phyloP scores from a whole-genome alignment of 2,329 filamentous ascomycete species.

The Arthrobotrys musiformis region DNA sequence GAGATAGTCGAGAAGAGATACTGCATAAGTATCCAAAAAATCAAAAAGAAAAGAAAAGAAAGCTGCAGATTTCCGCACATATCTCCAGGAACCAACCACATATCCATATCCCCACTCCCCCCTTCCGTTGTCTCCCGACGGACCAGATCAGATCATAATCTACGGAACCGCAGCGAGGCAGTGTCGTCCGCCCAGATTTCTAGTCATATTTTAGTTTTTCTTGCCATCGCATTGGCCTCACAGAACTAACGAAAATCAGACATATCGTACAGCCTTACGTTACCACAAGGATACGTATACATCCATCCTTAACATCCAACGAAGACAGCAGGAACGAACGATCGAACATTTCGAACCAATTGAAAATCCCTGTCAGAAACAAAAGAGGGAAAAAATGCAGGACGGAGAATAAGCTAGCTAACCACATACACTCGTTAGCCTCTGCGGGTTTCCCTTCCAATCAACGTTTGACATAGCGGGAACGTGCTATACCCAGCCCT shows the following conservation, averaged over 20 bases:
- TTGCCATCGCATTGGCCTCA: neutral
- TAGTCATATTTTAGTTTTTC: too few relatives aligned
- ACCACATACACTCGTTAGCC: too few relatives aligned
- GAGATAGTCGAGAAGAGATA: neutral
- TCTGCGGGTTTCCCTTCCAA: conserved; percentile 8
- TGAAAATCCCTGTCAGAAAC: neutral
- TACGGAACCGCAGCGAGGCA: too few relatives aligned
- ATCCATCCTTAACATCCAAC: neutral
- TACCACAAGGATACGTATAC: neutral
- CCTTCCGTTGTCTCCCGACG: conserved; percentile 19
- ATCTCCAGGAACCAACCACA: conserved; percentile 9
- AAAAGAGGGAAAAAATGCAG: neutral
- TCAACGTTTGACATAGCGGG: conserved; percentile 2
- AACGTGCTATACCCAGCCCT: conserved; percentile 10
- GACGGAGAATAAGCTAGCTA: conserved; percentile 10
- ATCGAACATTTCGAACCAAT: neutral
- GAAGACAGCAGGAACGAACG: neutral
- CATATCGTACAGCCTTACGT: neutral
- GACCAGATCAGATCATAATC: neutral
- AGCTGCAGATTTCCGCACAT: neutral
- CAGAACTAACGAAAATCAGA: neutral
- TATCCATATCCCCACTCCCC: neutral
- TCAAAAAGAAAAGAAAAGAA: too few relatives aligned
- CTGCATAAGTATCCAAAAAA: too few relatives aligned
- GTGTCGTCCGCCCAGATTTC: conserved; percentile 6